Evolutionary conservation across 805 yeast species (phyloP).

Genomic region (Sugiyamaella americana): DNA sequence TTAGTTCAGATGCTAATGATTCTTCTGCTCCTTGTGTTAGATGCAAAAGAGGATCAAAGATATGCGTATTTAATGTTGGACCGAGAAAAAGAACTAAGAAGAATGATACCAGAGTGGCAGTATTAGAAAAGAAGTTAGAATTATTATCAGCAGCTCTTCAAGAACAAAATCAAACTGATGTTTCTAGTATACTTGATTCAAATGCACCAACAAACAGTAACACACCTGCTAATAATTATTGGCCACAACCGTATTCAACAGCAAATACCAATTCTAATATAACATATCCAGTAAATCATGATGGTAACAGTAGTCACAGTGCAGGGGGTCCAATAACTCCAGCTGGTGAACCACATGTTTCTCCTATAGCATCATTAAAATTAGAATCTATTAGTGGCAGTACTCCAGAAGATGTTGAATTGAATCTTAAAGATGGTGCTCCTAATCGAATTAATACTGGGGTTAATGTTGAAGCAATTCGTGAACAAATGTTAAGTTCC

Average conservation of each 20-base stretch:
- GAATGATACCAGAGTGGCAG: constrained; percentile 30
- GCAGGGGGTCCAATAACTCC: neutral
- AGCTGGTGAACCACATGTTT: neutral
- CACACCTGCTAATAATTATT: neutral
- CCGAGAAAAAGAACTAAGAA: constrained; percentile 48
- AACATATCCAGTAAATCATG: neutral
- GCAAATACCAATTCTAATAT: neutral
- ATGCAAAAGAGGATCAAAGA: constrained; percentile 56
- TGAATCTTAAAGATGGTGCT: neutral
- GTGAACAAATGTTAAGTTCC: constrained; percentile 17
- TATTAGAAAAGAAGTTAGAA: constrained; percentile 30
- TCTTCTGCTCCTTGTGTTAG: constrained; percentile 66
- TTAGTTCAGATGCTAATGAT: constrained; percentile 56
- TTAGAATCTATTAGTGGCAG: constrained; percentile 16
- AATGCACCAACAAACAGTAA: neutral
- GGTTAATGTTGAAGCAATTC: constrained; percentile 13
- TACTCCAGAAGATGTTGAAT: constrained; percentile 17
- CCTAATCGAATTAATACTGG: constrained; percentile 4
- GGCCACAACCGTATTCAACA: too few relatives aligned
- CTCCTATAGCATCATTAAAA: neutral
- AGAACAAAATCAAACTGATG: constrained; percentile 3
- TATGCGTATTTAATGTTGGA: constrained; percentile 62
- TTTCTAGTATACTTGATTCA: neutral
- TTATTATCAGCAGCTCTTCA: constrained; percentile 21
- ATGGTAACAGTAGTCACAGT: neutral